Conservation (phyloP, 495 filamentous ascomycete genomes). For the Hypoxylon lienhwacheense region DNA sequence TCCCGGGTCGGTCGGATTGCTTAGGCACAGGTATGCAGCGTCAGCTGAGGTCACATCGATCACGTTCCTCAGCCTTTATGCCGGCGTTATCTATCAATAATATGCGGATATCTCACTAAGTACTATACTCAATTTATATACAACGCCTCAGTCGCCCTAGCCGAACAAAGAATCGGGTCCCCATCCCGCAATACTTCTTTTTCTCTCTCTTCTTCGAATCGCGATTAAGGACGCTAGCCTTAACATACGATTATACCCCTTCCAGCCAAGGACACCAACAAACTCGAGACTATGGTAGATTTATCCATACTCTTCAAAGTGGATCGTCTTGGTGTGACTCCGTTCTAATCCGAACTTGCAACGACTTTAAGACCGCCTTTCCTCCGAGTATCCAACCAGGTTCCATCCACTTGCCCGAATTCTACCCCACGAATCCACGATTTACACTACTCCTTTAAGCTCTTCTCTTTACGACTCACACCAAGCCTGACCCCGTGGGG, state of each 20-base stretch:
- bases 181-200: too few relatives aligned
- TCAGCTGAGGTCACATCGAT: conserved; percentile 34
- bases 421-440: conserved; percentile 38
- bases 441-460: conserved; percentile 22
- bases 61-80: conserved; percentile 27
- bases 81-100: conserved; percentile 22
- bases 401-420: conserved; percentile 47
- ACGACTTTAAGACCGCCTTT: conserved; percentile 28
- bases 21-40: conserved; percentile 12
- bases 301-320: conserved; percentile 4
- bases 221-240: conserved; percentile 4
- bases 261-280: conserved; percentile 7
- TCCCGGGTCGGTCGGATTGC: too few relatives aligned
- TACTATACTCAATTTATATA: too few relatives aligned
- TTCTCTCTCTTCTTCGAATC: conserved; percentile 5
- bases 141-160: conserved; percentile 20
- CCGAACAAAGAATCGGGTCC: conserved; percentile 5
- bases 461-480: conserved; percentile 18
- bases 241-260: not conserved
- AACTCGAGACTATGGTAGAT: conserved; percentile 17
- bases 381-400: conserved; percentile 43
- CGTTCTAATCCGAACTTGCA: conserved; percentile 19
- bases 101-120: conserved; percentile 14
- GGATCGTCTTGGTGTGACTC: conserved; percentile 9
- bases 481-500: conserved; percentile 31